A percentile compares a stretch with the other conserved stretches of the same genome.
Conservation (phyloP, 306 rosid species). For the Trifolium subterraneum region DNA sequence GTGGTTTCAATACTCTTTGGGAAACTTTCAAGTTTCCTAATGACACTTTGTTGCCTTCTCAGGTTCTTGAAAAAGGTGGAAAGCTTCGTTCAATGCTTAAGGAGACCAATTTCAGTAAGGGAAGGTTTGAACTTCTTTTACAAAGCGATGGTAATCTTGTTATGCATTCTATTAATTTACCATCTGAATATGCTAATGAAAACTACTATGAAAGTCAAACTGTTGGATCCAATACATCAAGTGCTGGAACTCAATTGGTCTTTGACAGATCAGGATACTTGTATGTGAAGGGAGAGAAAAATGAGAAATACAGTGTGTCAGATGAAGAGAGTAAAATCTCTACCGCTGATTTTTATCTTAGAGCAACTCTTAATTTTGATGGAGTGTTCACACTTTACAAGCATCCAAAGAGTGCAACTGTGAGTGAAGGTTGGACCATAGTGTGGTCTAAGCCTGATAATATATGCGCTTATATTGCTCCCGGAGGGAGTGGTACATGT, state of each 20-base stretch:
- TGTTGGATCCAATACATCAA: constrained; percentile 6
- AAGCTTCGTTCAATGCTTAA: constrained; percentile 46
- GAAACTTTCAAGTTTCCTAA: constrained; percentile 51
- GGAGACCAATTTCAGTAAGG: constrained; percentile 43
- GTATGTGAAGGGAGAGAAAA: constrained; percentile 37
- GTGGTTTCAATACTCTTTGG: constrained; percentile 34
- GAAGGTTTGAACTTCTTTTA: constrained; percentile 50
- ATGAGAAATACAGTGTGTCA: neutral
- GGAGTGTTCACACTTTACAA: constrained; percentile 48
- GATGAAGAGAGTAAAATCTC: neutral
- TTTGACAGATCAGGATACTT: constrained; percentile 46
- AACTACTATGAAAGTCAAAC: constrained; percentile 39
- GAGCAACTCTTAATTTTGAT: constrained; percentile 55
- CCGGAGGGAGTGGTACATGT: constrained; percentile 10
- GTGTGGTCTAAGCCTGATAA: constrained; percentile 40
- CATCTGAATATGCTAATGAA: constrained; percentile 28
- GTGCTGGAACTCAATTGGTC: constrained; percentile 46
- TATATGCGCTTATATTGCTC: neutral
- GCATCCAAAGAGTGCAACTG: constrained; percentile 36
- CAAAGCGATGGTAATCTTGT: constrained; percentile 48
- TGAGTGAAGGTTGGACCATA: constrained; percentile 24
- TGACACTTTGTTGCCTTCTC: constrained; percentile 60
- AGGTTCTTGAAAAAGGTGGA: constrained; percentile 35
- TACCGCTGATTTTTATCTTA: constrained; percentile 30
- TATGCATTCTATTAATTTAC: constrained; percentile 45